phyloP scores from a whole-genome alignment of 2,329 filamentous ascomycete species.

The Calycina herbarum region DNA sequence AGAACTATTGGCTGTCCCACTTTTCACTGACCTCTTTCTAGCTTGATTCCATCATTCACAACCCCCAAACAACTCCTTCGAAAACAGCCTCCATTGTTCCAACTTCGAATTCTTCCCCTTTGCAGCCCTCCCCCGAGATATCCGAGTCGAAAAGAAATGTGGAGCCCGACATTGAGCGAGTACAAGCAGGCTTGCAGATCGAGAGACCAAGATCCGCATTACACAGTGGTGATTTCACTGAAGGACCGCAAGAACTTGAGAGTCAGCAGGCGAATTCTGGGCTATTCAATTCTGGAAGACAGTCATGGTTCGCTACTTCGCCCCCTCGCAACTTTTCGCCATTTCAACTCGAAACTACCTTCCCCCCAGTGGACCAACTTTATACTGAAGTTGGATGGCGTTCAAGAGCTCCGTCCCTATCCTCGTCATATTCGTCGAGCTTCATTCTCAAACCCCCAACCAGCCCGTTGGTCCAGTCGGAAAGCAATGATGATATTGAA shows the following conservation, averaged over 20 bases:
- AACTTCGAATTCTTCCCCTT: constrained; percentile 33
- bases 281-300: constrained; percentile 23
- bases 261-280: constrained; percentile 18
- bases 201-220: constrained; percentile 79
- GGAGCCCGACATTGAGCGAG: constrained; percentile 43
- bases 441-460: constrained; percentile 88
- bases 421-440: constrained; percentile 72
- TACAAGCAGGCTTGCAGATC: constrained; percentile 63
- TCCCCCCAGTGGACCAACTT: constrained; percentile 27
- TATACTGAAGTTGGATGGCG: constrained; percentile 19
- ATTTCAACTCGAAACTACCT: constrained; percentile 45
- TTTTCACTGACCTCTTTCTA: constrained; percentile 15
- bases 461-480: constrained; percentile 85
- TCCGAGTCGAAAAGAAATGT: constrained; percentile 36
- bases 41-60: constrained; percentile 34
- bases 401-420: constrained; percentile 54
- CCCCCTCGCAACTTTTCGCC: constrained; percentile 53
- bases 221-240: constrained; percentile 67
- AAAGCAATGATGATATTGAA: constrained; percentile 78
- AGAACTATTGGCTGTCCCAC: not conserved
- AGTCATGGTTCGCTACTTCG: constrained; percentile 55
- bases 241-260: constrained; percentile 24
- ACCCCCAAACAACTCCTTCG: constrained; percentile 32
- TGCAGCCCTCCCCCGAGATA: constrained; percentile 39
- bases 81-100: constrained; percentile 22